Evolutionary conservation across 1,139 yeast genomes (phyloP).

Genomic region (Arxiozyma telluris): DNA sequence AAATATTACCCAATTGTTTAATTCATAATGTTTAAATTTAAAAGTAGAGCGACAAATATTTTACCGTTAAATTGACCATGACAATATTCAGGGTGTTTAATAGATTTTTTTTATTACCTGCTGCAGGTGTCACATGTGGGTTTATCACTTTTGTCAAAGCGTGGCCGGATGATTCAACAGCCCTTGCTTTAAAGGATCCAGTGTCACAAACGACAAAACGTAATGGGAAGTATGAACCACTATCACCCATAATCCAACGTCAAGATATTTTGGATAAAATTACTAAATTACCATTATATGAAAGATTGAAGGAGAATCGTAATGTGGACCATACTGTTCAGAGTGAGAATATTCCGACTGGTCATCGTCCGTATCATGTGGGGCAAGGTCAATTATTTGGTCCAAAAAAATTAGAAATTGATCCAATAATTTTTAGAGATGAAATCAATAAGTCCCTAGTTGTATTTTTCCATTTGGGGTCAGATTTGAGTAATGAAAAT

Average conservation of each 20-base stretch:
- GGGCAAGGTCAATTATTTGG: constrained; percentile 61
- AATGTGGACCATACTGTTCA: constrained; percentile 17
- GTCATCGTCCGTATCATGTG: constrained; percentile 55
- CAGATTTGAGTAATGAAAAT: constrained; percentile 47
- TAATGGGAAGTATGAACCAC: constrained; percentile 2
- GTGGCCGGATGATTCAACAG: constrained; percentile 27
- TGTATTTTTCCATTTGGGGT: constrained; percentile 65
- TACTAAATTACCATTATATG: constrained; percentile 11
- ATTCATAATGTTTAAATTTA: too few species aligned
- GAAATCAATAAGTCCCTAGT: constrained; percentile 40
- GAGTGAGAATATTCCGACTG: constrained; percentile 43
- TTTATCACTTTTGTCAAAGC: constrained; percentile 22
- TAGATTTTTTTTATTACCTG: constrained; percentile 22
- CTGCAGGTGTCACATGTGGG: constrained; percentile 26
- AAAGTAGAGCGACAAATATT: neutral
- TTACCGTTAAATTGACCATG: neutral
- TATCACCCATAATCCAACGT: constrained; percentile 18
- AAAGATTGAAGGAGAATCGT: constrained; percentile 10
- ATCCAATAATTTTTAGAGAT: constrained; percentile 52
- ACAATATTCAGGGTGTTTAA: constrained; percentile 6
- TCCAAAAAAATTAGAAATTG: constrained; percentile 51
- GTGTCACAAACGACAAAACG: neutral
- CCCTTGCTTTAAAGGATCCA: constrained; percentile 17
- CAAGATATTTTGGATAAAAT: constrained; percentile 20
- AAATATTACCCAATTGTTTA: neutral